These are phyloP conservation scores for Tuber aestivum DNA, from an alignment of 495 filamentous ascomycete species.

Conservation along the genomic window DNA sequence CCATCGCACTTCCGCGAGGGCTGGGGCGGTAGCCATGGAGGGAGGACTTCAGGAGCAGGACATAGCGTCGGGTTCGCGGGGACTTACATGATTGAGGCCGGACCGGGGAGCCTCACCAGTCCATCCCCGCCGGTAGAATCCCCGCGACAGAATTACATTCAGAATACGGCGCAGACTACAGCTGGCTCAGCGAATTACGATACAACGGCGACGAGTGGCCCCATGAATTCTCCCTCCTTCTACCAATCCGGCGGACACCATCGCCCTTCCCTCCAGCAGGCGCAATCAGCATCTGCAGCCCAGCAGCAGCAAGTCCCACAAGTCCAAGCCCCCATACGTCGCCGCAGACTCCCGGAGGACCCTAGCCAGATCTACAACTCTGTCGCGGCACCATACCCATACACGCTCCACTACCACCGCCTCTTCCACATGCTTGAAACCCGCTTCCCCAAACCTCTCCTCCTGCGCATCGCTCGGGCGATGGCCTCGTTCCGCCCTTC, in stretches of 20 bases:
- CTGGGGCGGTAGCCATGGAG: slow-evolving; percentile 22
- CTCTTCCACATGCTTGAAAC: slow-evolving; percentile 73
- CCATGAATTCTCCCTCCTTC: slow-evolving; percentile 34
- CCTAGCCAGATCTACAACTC: slow-evolving; percentile 80
- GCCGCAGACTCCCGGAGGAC: slow-evolving; percentile 58
- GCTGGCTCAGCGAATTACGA: slow-evolving; percentile 33
- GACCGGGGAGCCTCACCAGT: slow-evolving; percentile 57
- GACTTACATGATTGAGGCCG: slow-evolving; percentile 67
- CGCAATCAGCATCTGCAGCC: slow-evolving; percentile 48
- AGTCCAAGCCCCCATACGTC: slow-evolving; percentile 45
- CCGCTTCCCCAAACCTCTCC: slow-evolving; percentile 64
- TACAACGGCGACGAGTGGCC: slow-evolving; percentile 30
- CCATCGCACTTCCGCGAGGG: neutral
- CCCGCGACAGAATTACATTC: slow-evolving; percentile 35
- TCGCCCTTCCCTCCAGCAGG: slow-evolving; percentile 47
- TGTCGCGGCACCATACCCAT: slow-evolving; percentile 83
- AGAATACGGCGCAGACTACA: slow-evolving; percentile 37
- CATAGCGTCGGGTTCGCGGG: slow-evolving; percentile 45
- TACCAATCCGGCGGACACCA: slow-evolving; percentile 42
- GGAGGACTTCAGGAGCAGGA: slow-evolving; percentile 24
- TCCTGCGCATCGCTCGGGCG: slow-evolving; percentile 73
- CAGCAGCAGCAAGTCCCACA: slow-evolving; percentile 46
- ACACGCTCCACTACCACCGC: slow-evolving; percentile 82
- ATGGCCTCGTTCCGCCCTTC: slow-evolving; percentile 84
- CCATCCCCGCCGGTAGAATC: slow-evolving; percentile 46